Evolutionary conservation across 169 alveolate genomes (phyloP), one percentile per base, ranked within the genome.

Genomic region (Eimeria zaria): DNA sequence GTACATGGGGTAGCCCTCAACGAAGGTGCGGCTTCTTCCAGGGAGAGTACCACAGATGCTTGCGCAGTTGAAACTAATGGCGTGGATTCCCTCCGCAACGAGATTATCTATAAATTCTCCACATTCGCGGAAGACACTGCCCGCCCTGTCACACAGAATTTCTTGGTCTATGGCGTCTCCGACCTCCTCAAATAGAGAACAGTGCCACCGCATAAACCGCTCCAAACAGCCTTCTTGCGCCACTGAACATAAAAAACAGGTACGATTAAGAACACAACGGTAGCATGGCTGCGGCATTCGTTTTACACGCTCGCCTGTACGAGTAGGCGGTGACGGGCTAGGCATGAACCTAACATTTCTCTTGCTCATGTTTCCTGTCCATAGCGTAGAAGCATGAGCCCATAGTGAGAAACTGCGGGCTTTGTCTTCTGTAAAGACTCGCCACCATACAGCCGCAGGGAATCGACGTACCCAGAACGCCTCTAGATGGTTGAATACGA

Each of bases 1-100:
- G 87, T 93, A 93, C 78, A 93, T 87, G 36, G 96, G 94, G 84
- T 93, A 93, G 33, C 96, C 96, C 46, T 93, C 96, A 5, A 93
- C 80, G 1, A 93, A 53, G 39, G 64, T 51, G 58, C 36, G 96
- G 89, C 93, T 41, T n/a, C 88, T 58, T 9, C 96, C 88, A 60
- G 92, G 93, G 9, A 62, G 41, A 27, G 88, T 51, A 22, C 58
- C 46, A 55, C 85, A 83, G 20, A 64, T 53, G 51, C 67, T 46
- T 60, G 76, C 81, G 27, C 83, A 36, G 80, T 51, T 53, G 41
- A 62, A 55, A 30, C 93, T 88, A 33, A 93, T 39, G 0, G 93
- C 93, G 69, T 83, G 96, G 46, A 93, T 83, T 5, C 92, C 94
- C 48, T 81, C 94, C 36, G 96, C 96, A 12, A 93, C 96, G 51